Conservation (phyloP, 2,329 filamentous ascomycete species). For the Diaporthe ampelina region DNA sequence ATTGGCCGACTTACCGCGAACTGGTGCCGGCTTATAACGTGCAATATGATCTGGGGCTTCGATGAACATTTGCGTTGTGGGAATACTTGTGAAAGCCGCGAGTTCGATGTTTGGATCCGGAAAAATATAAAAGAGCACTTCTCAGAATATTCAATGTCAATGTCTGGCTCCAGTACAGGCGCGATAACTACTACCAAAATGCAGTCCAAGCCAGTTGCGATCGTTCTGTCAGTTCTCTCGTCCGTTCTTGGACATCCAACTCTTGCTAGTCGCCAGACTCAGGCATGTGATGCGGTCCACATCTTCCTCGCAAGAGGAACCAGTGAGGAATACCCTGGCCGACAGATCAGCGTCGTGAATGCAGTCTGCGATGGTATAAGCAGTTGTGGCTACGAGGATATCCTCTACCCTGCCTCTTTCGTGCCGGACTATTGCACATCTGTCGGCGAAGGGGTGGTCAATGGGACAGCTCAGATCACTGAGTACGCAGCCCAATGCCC, state of each 20-base stretch:
- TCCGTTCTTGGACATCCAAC: slow-evolving; percentile 9
- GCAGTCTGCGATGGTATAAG: slow-evolving; percentile 13
- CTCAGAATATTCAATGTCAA: not conserved
- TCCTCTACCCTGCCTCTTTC: slow-evolving; percentile 28
- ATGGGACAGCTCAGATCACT: slow-evolving; percentile 37
- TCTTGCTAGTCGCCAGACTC: not conserved
- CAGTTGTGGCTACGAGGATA: slow-evolving; percentile 39
- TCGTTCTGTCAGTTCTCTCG: not conserved
- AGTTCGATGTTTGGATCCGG: not conserved
- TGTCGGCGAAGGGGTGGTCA: slow-evolving; percentile 27
- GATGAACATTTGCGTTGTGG: not conserved
- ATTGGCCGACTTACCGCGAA: not conserved
- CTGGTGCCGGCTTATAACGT: not conserved
- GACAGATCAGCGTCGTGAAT: slow-evolving; percentile 17
- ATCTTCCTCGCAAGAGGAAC: slow-evolving; percentile 30
- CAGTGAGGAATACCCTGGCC: slow-evolving; percentile 29
- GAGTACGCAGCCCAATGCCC: slow-evolving; percentile 34
- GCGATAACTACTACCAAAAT: not conserved
- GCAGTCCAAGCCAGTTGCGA: not conserved
- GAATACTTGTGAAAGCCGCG: not conserved
- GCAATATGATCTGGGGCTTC: not conserved
- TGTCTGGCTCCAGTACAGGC: not conserved
- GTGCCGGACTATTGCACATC: slow-evolving; percentile 37
- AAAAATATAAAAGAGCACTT: not conserved
- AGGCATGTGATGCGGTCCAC: slow-evolving; percentile 28